Evolutionary conservation across 371 early-diverging fungal genomes (phyloP).

Genomic region (Mortierella sp.): DNA sequence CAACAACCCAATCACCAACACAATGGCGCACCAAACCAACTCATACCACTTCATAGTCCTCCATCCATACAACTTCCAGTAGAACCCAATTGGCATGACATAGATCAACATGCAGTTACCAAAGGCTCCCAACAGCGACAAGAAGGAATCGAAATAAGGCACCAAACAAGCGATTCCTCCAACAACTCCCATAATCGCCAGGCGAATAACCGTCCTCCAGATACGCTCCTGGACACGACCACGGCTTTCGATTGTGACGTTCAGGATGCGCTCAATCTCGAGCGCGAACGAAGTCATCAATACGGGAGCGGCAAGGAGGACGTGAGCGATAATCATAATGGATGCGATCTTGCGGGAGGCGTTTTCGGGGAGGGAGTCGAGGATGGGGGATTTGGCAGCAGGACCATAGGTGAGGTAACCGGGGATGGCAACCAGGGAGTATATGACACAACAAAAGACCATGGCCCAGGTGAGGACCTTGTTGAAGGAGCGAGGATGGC

Average conservation of each 20-base stretch:
- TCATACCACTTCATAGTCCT: constrained; percentile 71
- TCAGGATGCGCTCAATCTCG: constrained; percentile 69
- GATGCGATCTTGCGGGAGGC: constrained; percentile 68
- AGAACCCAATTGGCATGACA: constrained; percentile 85
- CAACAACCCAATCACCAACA: constrained; percentile 75
- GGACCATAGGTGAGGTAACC: constrained; percentile 88
- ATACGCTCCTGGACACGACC: constrained; percentile 57
- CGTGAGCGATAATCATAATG: constrained; percentile 84
- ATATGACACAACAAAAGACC: constrained; percentile 79
- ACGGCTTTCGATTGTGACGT: constrained; percentile 20
- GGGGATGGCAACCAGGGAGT: constrained; percentile 80
- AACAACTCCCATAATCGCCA: constrained; percentile 63
- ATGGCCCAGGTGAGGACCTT: constrained; percentile 80
- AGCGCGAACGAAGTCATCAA: constrained; percentile 83
- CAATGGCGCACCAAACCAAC: constrained; percentile 71
- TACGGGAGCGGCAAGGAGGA: constrained; percentile 85
- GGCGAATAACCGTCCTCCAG: constrained; percentile 69
- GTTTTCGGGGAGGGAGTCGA: constrained; percentile 76
- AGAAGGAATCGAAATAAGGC: constrained; percentile 83
- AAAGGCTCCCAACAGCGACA: constrained; percentile 87
- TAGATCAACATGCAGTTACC: constrained; percentile 85
- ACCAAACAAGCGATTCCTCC: constrained; percentile 76
- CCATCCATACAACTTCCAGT: constrained; percentile 80
- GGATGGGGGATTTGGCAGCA: constrained; percentile 77
- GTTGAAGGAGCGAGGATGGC: constrained; percentile 78